Evolutionary conservation across 768 basidiomycete species (phyloP), one percentile per base, ranked within the genome.

Genomic region (Lepiota subincarnata): DNA sequence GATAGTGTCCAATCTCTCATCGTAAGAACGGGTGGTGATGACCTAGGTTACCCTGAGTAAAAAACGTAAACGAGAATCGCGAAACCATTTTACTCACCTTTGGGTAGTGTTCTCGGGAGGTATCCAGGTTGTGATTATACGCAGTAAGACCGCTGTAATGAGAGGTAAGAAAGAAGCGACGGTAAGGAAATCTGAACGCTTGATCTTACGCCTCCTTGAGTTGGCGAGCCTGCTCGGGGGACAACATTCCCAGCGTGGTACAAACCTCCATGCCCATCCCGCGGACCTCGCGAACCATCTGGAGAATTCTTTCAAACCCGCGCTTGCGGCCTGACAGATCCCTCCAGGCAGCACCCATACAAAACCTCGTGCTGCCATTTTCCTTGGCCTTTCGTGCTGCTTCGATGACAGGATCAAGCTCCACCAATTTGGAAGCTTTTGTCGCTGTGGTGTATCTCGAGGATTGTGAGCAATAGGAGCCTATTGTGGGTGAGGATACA

Each of bases 191-290:
- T 26, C 18, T 18, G 37, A 19, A 57, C 31, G n/a, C 38, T 35
- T 47, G 22, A 28, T 72, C 87, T 59, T 68, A 91, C 89, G 96
- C 96, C 73, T 94, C 86, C 69, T 98, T 98, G 57, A 99, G 77
- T 62, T 87, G 87, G 57, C 75, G 75, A 20, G 96, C 96, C 70
- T 99, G 96, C 55, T 94, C 92, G 19, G 94, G 90, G 10, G 85
- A 83, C 43, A 99, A 78, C 96, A 99, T 98, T 42, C 96, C 96
- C 26, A 99, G 82, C 4, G 96, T 99, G 38, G 96, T 98, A 75
- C 96, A 99, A 20, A 99, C 96, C 72, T 99, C 96, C 96, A 99
- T 97, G 37, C 87, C 95, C 91, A 98, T 94, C 16, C 82, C 89
- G 59, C 95, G 84, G 67, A 92, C 84, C 68, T 91, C 81, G 34